Percentiles rank a stretch among this genome's conserved stretches.
These are phyloP conservation scores for Ophiocordyceps australis DNA, from an alignment of 2,329 filamentous ascomycete genomes.

Conservation along the genomic window DNA sequence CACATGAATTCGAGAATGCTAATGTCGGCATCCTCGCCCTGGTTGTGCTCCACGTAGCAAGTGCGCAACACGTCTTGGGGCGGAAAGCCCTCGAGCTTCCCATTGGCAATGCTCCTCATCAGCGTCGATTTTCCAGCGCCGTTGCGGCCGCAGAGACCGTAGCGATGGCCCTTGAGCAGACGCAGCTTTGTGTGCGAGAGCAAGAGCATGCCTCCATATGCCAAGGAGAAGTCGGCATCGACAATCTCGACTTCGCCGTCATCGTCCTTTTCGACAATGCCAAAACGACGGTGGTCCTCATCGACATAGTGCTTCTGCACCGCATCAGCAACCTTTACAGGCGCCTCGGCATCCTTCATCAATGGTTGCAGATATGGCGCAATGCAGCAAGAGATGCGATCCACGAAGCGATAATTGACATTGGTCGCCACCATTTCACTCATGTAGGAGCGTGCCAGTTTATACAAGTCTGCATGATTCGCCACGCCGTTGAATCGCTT, in stretches of 20 bases:
- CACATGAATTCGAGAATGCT: conserved; percentile 86
- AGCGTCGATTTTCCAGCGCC: conserved; percentile 98
- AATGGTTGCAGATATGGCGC: conserved; percentile 60
- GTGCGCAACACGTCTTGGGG: conserved; percentile 81
- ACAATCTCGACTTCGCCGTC: conserved; percentile 92
- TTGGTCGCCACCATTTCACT: conserved; percentile 74
- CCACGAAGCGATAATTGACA: conserved; percentile 63
- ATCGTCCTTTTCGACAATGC: conserved; percentile 69
- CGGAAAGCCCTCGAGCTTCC: conserved; percentile 94
- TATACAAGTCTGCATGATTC: conserved; percentile 43
- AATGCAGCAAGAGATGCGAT: conserved; percentile 51
- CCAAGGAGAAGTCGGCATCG: conserved; percentile 92
- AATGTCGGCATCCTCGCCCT: conserved; percentile 92
- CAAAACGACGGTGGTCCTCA: conserved; percentile 77
- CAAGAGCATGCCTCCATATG: conserved; percentile 93
- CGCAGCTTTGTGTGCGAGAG: conserved; percentile 91
- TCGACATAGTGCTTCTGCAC: conserved; percentile 64
- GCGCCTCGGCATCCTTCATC: conserved; percentile 40
- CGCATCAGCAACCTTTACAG: conserved; percentile 46
- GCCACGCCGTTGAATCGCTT: conserved; percentile 48
- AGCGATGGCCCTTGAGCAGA: conserved; percentile 88
- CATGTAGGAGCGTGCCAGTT: conserved; percentile 54
- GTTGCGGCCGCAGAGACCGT: conserved; percentile 92
- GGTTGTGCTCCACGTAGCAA: conserved; percentile 98
- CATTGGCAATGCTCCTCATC: conserved; percentile 89